Percentiles rank a stretch among this genome's conserved stretches.
Evolutionary conservation across 2,329 filamentous ascomycete species (phyloP).

Genomic region (Hymenoscyphus fraxineus): DNA sequence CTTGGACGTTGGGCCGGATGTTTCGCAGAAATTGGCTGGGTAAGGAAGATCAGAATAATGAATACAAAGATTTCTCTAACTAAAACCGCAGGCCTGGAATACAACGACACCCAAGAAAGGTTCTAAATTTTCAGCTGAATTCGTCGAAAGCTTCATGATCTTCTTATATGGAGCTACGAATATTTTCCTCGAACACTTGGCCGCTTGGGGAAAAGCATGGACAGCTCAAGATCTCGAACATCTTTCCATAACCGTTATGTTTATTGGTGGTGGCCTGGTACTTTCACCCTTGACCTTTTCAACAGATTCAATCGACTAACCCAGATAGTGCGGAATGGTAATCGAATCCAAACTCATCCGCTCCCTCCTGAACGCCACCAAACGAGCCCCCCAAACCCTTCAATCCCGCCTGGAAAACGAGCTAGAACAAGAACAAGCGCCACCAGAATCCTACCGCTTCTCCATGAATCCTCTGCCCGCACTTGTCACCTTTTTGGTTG

Average conservation of each 20-base stretch:
- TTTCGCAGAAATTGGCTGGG: constrained; percentile 87
- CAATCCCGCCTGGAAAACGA: constrained; percentile 37
- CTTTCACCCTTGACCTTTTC: constrained; percentile 36
- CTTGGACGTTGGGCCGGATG: constrained; percentile 86
- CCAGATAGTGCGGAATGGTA: constrained; percentile 68
- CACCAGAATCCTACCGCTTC: constrained; percentile 65
- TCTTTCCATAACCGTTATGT: constrained; percentile 86
- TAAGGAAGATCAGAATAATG: constrained; percentile 33
- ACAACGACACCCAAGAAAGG: constrained; percentile 64
- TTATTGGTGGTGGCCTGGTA: constrained; percentile 86
- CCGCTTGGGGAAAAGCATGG: constrained; percentile 68
- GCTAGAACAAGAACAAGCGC: constrained; percentile 46
- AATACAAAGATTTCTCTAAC: constrained; percentile 12
- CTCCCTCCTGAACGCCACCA: constrained; percentile 56
- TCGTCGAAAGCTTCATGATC: constrained; percentile 84
- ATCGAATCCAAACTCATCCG: constrained; percentile 72
- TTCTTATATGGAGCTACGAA: constrained; percentile 87
- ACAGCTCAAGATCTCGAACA: constrained; percentile 82
- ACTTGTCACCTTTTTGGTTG: constrained; percentile 79
- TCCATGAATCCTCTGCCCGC: constrained; percentile 87
- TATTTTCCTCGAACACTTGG: constrained; percentile 87
- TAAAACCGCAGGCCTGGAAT: constrained; percentile 70
- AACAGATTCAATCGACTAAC: constrained; percentile 6
- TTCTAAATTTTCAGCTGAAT: constrained; percentile 74
- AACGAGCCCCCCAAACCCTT: constrained; percentile 44